A percentile compares a stretch with the other conserved stretches of the same genome.
Evolutionary conservation across 306 rosid genomes (phyloP).

Genomic region (Gastrolobium bilobum): DNA sequence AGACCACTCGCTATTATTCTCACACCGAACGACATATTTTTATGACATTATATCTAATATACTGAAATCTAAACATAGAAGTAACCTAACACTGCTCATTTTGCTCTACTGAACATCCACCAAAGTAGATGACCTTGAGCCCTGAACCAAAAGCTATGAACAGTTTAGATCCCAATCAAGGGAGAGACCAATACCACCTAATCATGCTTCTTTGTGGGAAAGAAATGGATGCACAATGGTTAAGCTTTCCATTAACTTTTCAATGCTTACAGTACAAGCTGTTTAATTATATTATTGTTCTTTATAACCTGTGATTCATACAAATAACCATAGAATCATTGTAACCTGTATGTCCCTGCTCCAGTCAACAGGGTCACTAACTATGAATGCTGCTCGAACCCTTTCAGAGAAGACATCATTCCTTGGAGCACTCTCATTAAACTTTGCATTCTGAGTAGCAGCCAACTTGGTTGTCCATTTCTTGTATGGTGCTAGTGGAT

Average conservation of each 20-base stretch:
- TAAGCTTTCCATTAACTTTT: constrained; percentile 17
- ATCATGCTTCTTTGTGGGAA: constrained; percentile 22
- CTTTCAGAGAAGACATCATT: constrained; percentile 67
- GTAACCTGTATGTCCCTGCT: constrained; percentile 93
- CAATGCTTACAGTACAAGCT: background rate
- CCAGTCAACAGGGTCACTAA: constrained; percentile 97
- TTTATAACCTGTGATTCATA: constrained; percentile 32
- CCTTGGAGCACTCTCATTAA: constrained; percentile 44
- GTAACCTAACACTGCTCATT: constrained; percentile 17
- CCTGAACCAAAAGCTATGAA: background rate
- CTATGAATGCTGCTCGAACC: constrained; percentile 81
- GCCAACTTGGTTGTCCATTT: constrained; percentile 67
- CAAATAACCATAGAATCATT: constrained; percentile 32
- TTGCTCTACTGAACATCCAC: background rate
- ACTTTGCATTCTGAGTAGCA: constrained; percentile 50
- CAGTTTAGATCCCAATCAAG: constrained; percentile 8
- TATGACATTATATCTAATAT: background rate
- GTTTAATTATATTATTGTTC: constrained; percentile 26
- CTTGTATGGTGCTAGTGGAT: constrained; percentile 87
- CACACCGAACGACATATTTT: background rate
- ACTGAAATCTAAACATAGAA: constrained; percentile 8
- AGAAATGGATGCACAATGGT: background rate
- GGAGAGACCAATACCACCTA: constrained; percentile 6
- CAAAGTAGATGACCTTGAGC: constrained; percentile 6
- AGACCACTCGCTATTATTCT: background rate